Conservation (phyloP, 176 grass and related monocot species). For the Pontederia paniculata region DNA sequence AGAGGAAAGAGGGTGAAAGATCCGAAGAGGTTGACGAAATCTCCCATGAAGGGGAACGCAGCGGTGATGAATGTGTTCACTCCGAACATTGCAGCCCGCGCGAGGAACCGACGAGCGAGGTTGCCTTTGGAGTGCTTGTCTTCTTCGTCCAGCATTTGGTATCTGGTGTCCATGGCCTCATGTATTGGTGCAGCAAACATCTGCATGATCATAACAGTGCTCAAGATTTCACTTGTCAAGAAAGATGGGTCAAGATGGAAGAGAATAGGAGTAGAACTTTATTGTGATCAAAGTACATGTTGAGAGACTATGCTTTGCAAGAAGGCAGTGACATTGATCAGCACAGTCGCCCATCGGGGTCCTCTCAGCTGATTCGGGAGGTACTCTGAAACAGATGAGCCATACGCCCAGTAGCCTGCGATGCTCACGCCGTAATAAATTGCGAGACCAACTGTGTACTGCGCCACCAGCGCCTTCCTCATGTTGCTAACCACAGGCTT, state of each 20-base stretch:
- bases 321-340: conserved; percentile 70
- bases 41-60: conserved; percentile 83
- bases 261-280: not conserved
- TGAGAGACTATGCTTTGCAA: conserved; percentile 72
- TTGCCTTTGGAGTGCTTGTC: conserved; percentile 77
- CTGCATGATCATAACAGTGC: too few species aligned
- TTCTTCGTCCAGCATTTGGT: conserved; percentile 55
- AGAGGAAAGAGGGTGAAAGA: conserved; percentile 76
- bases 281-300: conserved; percentile 24
- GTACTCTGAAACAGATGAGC: conserved; percentile 59
- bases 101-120: conserved; percentile 37
- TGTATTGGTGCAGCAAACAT: conserved; percentile 74
- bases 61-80: conserved; percentile 59
- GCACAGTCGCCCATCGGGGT: conserved; percentile 51
- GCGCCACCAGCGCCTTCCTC: conserved; percentile 52
- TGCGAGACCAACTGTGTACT: conserved; percentile 45
- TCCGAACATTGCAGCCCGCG: conserved; percentile 45
- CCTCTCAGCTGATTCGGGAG: conserved; percentile 56
- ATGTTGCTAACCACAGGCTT: conserved; percentile 46
- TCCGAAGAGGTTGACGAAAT: conserved; percentile 83
- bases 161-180: conserved; percentile 67
- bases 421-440: conserved; percentile 66
- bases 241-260: not conserved
- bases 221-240: not conserved
- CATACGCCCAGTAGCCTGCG: conserved; percentile 86